These are phyloP conservation scores for Liquidambar formosana DNA, from an alignment of 164 flowering plant genomes.

Conservation along the genomic window DNA sequence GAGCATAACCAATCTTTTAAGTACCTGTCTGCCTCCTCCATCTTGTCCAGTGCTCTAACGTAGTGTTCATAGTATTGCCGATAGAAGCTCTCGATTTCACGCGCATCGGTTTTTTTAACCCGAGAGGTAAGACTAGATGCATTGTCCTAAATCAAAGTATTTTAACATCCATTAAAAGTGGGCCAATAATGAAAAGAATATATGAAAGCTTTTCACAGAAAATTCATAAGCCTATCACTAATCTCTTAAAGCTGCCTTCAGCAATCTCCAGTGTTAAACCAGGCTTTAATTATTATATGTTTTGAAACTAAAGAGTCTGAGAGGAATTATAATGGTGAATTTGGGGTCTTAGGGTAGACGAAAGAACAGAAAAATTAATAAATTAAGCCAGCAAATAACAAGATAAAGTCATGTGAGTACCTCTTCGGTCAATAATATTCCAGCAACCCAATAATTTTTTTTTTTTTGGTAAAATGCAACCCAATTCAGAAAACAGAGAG, in stretches of 20 bases:
- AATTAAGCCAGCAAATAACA: too few relatives aligned
- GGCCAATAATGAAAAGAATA: too few relatives aligned
- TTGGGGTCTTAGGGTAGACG: too few relatives aligned
- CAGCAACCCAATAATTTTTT: too few relatives aligned
- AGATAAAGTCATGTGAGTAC: too few relatives aligned
- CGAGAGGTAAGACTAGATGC: constrained; percentile 80
- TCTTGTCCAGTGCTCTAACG: constrained; percentile 82
- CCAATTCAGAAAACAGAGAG: not conserved
- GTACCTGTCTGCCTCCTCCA: constrained; percentile 94
- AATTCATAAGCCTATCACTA: not conserved
- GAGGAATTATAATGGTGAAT: too few relatives aligned
- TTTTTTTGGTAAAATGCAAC: not conserved
- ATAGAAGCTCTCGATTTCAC: constrained; percentile 87
- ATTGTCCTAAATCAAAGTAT: constrained; percentile 63
- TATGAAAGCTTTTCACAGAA: not conserved
- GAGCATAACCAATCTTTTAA: not conserved
- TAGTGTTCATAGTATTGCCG: constrained; percentile 89
- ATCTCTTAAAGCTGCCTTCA: too few relatives aligned
- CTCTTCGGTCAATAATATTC: too few relatives aligned
- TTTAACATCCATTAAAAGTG: not conserved
- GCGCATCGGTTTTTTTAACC: constrained; percentile 89
- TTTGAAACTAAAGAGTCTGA: too few relatives aligned
- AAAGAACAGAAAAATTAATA: too few relatives aligned
- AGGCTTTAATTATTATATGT: too few relatives aligned
- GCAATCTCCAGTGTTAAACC: too few relatives aligned